Percentiles rank a stretch among this genome's conserved stretches.
phyloP scores from a whole-genome alignment of 106 monocot genomes.

The Platanthera guangdongensis region DNA sequence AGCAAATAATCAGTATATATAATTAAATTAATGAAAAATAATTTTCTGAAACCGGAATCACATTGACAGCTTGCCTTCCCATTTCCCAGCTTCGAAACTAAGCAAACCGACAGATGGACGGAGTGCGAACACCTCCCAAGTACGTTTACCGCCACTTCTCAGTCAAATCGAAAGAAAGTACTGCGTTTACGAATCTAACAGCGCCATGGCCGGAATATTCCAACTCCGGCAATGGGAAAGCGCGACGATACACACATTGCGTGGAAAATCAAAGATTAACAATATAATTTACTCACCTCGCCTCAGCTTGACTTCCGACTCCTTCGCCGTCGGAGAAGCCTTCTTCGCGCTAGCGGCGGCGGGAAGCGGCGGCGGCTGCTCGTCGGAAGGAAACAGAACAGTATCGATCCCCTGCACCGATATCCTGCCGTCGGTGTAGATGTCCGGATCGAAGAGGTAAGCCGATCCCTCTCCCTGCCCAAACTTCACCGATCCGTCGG shows the following conservation, averaged over 20 bases:
- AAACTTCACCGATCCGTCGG: constrained; percentile 90
- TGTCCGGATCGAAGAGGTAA: constrained; percentile 84
- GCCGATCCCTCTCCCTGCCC: constrained; percentile 74
- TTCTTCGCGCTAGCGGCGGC: constrained; percentile 8
- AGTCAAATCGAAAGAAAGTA: too few species aligned
- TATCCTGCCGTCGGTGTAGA: constrained; percentile 88
- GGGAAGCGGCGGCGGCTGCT: constrained; percentile 20
- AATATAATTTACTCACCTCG: constrained; percentile 54
- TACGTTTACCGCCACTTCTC: too few species aligned
- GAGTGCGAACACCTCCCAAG: too few species aligned
- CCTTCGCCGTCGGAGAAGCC: constrained; percentile 4
- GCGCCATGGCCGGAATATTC: background rate
- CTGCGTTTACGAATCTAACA: background rate
- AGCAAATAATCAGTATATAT: too few species aligned
- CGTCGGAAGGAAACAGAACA: constrained; percentile 68
- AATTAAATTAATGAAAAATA: too few species aligned
- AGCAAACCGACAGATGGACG: too few species aligned
- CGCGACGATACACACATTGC: too few species aligned
- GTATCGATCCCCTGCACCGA: constrained; percentile 93
- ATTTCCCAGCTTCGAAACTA: too few species aligned
- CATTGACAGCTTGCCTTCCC: too few species aligned
- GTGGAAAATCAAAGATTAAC: background rate
- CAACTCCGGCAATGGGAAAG: background rate
- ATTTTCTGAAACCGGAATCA: too few species aligned
- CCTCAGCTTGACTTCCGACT: constrained; percentile 14